A percentile compares a stretch with the other conserved stretches of the same genome.
phyloP scores from a whole-genome alignment of 2,329 filamentous ascomycete species.

The Fusarium cyanostomum region DNA sequence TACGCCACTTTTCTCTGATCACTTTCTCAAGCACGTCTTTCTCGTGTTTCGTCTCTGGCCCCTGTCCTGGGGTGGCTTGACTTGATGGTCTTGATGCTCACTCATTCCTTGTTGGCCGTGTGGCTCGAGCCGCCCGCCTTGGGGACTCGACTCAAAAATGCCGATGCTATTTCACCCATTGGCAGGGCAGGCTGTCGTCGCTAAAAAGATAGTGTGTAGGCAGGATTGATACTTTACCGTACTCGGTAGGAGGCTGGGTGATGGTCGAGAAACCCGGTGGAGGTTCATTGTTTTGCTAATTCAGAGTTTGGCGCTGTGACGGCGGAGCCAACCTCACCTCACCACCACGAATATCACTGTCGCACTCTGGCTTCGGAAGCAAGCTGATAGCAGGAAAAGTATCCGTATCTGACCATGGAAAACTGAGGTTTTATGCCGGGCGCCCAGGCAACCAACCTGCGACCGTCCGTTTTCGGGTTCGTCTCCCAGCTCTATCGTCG shows the following conservation, averaged over 20 bases:
- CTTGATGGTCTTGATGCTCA: background rate
- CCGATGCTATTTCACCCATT: conserved; percentile 12
- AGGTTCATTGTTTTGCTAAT: conserved; percentile 28
- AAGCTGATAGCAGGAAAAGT: conserved; percentile 31
- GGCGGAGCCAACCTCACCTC: conserved; percentile 34
- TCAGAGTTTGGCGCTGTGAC: conserved; percentile 37
- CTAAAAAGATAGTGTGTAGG: conserved; percentile 19
- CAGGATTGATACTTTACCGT: conserved; percentile 6
- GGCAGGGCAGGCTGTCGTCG: background rate
- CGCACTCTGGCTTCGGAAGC: conserved; percentile 25
- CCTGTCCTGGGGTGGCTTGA: conserved; percentile 17
- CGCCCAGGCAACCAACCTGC: conserved; percentile 29
- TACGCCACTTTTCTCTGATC: conserved; percentile 12
- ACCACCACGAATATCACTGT: conserved; percentile 30
- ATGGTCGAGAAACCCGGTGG: conserved; percentile 13
- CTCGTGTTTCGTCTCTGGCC: conserved; percentile 7
- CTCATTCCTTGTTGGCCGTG: conserved; percentile 9
- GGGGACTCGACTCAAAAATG: conserved; percentile 22
- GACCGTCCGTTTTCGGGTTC: conserved; percentile 25
- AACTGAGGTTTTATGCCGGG: conserved; percentile 13
- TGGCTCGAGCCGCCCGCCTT: conserved; percentile 11
- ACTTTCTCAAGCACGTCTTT: conserved; percentile 5
- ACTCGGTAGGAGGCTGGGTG: conserved; percentile 25
- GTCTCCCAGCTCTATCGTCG: conserved; percentile 12
- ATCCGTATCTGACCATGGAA: conserved; percentile 24